Percentiles rank a stretch among this genome's conserved stretches.
phyloP scores from a whole-genome alignment of 225 moss, liverwort and hornwort genomes.

The Neckera pumila region DNA sequence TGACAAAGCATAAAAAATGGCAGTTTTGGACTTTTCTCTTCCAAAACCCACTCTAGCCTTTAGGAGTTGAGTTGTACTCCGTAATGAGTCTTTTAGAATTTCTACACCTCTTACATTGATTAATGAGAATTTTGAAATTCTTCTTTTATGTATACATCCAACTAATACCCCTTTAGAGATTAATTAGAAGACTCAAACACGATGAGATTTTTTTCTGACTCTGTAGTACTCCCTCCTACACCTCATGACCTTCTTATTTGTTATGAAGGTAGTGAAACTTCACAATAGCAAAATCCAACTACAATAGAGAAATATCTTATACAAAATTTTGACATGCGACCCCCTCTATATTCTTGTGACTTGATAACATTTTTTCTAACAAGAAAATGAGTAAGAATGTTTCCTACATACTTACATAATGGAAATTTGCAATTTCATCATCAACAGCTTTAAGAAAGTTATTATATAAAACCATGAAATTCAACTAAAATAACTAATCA shows the following conservation, averaged over 20 bases:
- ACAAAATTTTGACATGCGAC: neutral
- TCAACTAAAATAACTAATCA: neutral
- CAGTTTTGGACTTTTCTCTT: too few species aligned
- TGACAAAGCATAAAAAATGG: too few species aligned
- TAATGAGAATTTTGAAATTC: neutral
- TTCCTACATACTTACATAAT: too few species aligned
- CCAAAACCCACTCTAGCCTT: too few species aligned
- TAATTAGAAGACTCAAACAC: neutral
- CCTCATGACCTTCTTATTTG: neutral
- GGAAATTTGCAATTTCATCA: neutral
- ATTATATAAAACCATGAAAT: too few species aligned
- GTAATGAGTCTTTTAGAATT: neutral
- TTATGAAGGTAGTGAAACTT: neutral
- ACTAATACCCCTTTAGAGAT: neutral
- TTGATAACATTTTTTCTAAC: neutral
- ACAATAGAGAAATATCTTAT: neutral
- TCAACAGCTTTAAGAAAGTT: neutral
- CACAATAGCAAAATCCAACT: neutral
- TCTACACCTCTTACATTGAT: neutral
- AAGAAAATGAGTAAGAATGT: neutral
- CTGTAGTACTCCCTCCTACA: neutral
- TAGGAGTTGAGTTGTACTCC: neutral
- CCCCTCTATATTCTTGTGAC: neutral
- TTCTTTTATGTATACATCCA: fast-evolving
- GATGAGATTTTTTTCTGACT: neutral